These are phyloP conservation scores for Coemansia sp. DNA, from an alignment of 192 early-diverging fungal species.

Conservation along the genomic window DNA sequence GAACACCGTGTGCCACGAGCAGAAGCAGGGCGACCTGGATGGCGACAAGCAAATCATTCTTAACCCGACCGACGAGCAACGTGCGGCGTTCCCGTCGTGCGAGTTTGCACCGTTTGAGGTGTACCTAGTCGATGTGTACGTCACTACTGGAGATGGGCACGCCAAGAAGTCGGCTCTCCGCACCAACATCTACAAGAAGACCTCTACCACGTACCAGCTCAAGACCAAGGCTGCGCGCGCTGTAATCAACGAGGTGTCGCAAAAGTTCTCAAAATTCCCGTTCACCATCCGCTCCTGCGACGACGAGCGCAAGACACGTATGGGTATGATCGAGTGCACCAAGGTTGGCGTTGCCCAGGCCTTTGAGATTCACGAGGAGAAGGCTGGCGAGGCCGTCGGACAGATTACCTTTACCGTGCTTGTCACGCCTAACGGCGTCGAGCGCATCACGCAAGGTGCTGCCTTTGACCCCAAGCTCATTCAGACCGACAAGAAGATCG, in stretches of 20 bases:
- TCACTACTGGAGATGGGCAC: slow-evolving; percentile 89
- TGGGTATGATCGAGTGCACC: slow-evolving; percentile 88
- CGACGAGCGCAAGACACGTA: slow-evolving; percentile 88
- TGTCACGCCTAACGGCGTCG: slow-evolving; percentile 82
- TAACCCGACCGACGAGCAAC: slow-evolving; percentile 77
- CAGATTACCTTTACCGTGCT: slow-evolving; percentile 93
- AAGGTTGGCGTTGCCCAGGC: slow-evolving; percentile 79
- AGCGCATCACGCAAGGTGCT: slow-evolving; percentile 73
- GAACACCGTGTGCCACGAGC: slow-evolving; percentile 88
- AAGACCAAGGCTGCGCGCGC: slow-evolving; percentile 84
- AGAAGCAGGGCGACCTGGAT: slow-evolving; percentile 83
- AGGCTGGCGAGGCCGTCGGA: slow-evolving; percentile 74
- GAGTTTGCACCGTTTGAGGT: slow-evolving; percentile 78
- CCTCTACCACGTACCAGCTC: slow-evolving; percentile 72
- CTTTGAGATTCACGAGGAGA: slow-evolving; percentile 83
- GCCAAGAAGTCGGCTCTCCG: slow-evolving; percentile 66
- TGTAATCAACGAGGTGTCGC: slow-evolving; percentile 71
- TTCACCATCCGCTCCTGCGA: slow-evolving; percentile 83
- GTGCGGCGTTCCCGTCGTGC: slow-evolving; percentile 66
- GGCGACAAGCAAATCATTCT: slow-evolving; percentile 93
- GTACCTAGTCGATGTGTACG: slow-evolving; percentile 86
- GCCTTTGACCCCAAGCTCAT: slow-evolving; percentile 73
- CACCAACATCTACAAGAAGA: slow-evolving; percentile 92
- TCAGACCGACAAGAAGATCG: slow-evolving; percentile 83
- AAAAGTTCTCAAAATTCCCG: slow-evolving; percentile 80